A percentile compares a stretch with the other conserved stretches of the same genome.
Conservation (phyloP, 345 rosid genomes). For the Syzygium aromaticum region DNA sequence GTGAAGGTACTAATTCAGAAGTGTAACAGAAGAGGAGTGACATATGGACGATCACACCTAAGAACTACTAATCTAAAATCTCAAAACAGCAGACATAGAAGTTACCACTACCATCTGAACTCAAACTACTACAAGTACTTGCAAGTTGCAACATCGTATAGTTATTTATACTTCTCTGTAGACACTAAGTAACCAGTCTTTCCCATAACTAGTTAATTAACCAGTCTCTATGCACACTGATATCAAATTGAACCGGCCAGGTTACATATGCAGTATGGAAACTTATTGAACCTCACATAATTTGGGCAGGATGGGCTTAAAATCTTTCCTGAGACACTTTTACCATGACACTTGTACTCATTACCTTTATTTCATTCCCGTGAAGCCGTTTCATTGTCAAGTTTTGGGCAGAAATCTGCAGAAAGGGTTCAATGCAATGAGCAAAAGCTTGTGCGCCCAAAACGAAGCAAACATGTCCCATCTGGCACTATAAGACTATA, state of each 20-base stretch:
- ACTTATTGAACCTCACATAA: background rate
- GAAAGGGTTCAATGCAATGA: slow-evolving; percentile 1
- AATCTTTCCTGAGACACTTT: background rate
- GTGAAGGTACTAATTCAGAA: background rate
- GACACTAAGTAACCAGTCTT: background rate
- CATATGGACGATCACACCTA: background rate
- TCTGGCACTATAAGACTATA: background rate
- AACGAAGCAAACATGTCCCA: background rate
- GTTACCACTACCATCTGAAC: background rate
- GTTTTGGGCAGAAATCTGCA: slow-evolving; percentile 77
- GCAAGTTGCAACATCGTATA: background rate
- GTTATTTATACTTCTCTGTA: background rate
- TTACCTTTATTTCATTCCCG: slow-evolving; percentile 90
- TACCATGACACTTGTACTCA: background rate
- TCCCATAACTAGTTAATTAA: background rate
- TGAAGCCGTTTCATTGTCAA: slow-evolving; percentile 79
- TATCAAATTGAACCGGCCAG: background rate
- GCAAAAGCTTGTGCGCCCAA: background rate
- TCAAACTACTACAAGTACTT: background rate
- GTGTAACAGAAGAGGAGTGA: background rate
- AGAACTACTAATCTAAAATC: background rate
- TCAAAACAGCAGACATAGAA: background rate
- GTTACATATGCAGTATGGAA: background rate
- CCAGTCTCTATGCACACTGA: background rate
- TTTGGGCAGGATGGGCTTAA: background rate